These are phyloP conservation scores for Wickerhamiella hasegawae DNA, from an alignment of 805 yeast genomes.

Conservation along the genomic window DNA sequence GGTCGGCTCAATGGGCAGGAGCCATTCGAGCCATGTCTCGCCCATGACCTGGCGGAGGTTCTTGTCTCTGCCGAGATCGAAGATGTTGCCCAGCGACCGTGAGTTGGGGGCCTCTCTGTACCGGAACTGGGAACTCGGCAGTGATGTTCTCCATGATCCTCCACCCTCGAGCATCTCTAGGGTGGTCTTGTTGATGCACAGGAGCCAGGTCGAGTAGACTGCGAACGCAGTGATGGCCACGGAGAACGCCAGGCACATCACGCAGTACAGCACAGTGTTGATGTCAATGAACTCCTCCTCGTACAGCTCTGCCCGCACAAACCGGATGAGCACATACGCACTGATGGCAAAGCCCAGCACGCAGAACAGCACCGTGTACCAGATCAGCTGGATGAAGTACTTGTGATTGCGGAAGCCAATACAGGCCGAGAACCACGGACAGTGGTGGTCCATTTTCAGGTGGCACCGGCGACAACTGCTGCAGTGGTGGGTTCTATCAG, in stretches of 20 bases:
- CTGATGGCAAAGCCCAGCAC: conserved; percentile 27
- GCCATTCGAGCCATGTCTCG: conserved; percentile 43
- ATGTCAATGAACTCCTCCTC: conserved; percentile 33
- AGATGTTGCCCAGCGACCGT: conserved; percentile 44
- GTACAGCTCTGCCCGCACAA: conserved; percentile 11
- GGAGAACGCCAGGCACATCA: conserved; percentile 36
- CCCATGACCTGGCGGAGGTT: conserved; percentile 77
- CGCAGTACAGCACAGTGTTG: conserved; percentile 42
- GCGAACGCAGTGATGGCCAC: conserved; percentile 40
- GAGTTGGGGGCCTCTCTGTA: conserved; percentile 30
- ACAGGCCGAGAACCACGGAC: conserved; percentile 87
- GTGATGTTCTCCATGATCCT: conserved; percentile 21
- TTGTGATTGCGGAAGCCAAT: conserved; percentile 74
- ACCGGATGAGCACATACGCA: conserved; percentile 10
- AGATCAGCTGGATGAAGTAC: conserved; percentile 57
- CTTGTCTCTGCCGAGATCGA: conserved; percentile 45
- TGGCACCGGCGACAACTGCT: conserved; percentile 24
- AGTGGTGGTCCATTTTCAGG: conserved; percentile 47
- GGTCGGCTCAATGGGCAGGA: conserved; percentile 36
- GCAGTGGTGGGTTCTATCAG: conserved; percentile 30
- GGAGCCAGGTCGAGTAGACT: conserved; percentile 35
- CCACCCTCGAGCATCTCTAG: conserved; percentile 43
- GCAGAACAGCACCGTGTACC: conserved; percentile 36
- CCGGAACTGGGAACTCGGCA: conserved; percentile 21
- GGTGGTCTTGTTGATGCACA: conserved; percentile 57